Evolutionary conservation across 169 alveolate genomes (phyloP), one percentile per base, ranked within the genome.

Genomic region (Plasmodium inui): DNA sequence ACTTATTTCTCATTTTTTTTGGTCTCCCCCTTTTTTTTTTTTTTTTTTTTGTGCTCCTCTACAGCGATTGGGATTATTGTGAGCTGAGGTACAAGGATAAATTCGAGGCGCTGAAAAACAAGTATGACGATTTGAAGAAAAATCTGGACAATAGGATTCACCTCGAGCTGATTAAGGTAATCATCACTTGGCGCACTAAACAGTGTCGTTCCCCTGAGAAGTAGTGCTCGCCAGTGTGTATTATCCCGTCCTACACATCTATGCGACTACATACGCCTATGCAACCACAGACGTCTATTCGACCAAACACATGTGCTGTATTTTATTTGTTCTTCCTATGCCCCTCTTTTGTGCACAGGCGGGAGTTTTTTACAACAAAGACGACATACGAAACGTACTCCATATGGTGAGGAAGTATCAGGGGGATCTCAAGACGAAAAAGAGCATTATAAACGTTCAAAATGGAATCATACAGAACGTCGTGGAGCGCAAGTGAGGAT

Each of bases 351-450:
- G 8, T 14, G 22, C 19, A 14, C 53, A 85, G 93, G 76, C 93
- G 32, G 93, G 93, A 55, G 74, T 53, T 10, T 85, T 85, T 55
- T 85, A 85, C 93, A 85, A 50, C 86, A 22, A 85, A 76, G 86
- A 85, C 39, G 93, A 85, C 79, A 34, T 85, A 74, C 79, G 74
- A 53, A 53, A 85, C 22, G 67, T 85, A 55, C 79, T 85, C 57
- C 19, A 55, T 12, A 22, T 73, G 44, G 44, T 76, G 26, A 85
- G 85, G 81, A 85, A 85, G 17, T 74, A 85, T 9, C 93, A 85
- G 44, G 79, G 30, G 28, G 67, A 44, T 2, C 55, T 57, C 61
- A 70, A 57, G 19, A 76, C 50, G 41, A 85, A 85, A 34, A 73
- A 85, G 46, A 46, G 81, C 41, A 85, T 76, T 22, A 85, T 85